Percentiles rank a stretch among this genome's conserved stretches.
Evolutionary conservation across 805 yeast species (phyloP).

Genomic region (Saturnispora silvae): DNA sequence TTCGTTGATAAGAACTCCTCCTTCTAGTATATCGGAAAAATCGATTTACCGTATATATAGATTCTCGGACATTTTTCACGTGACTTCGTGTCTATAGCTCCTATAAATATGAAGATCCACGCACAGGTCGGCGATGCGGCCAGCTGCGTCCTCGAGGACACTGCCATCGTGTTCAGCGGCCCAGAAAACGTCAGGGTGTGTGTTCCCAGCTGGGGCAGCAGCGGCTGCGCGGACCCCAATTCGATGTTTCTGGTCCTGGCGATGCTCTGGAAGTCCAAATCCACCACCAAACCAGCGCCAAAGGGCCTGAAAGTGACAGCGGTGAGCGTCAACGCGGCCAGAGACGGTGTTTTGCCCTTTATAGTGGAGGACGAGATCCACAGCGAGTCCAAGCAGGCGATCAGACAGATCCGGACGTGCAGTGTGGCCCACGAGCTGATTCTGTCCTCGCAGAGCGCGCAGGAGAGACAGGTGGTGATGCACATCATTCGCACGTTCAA

Average conservation of each 20-base stretch:
- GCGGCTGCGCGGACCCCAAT: neutral
- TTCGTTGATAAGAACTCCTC: too few relatives aligned
- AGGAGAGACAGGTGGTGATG: neutral
- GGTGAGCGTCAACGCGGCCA: conserved; percentile 40
- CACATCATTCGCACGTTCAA: neutral
- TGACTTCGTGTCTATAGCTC: too few relatives aligned
- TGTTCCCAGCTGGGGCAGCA: conserved; percentile 1
- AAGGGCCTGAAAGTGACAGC: conserved; percentile 23
- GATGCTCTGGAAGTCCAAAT: conserved; percentile 1
- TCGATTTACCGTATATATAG: too few relatives aligned
- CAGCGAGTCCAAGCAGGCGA: neutral
- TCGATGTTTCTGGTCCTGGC: conserved; percentile 1
- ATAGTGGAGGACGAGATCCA: conserved; percentile 38
- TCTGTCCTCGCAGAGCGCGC: neutral
- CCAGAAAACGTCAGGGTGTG: conserved; percentile 4
- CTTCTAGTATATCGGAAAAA: too few relatives aligned
- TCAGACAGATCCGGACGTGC: conserved; percentile 4
- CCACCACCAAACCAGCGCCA: neutral
- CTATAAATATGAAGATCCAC: neutral
- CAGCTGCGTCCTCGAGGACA: neutral
- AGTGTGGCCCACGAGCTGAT: conserved; percentile 3
- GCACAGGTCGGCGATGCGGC: neutral
- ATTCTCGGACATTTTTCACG: too few relatives aligned
- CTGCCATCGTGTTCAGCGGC: neutral
- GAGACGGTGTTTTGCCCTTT: conserved; percentile 43